A percentile compares a stretch with the other conserved stretches of the same genome.
Evolutionary conservation across 192 early-diverging fungal species (phyloP).

Genomic region (Umbelopsis isabellina): DNA sequence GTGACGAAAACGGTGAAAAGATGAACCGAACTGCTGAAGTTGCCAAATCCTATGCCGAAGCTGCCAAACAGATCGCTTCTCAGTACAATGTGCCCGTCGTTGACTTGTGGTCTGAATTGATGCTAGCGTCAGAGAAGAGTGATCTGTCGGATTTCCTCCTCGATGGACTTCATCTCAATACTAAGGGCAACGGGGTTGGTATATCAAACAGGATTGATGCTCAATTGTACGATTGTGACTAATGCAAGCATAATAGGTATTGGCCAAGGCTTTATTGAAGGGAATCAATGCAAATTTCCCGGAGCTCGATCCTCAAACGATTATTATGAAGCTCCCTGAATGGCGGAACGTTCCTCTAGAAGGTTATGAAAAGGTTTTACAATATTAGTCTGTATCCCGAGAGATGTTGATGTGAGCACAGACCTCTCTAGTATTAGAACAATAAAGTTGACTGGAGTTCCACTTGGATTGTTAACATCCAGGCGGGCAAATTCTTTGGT

Average conservation of each 20-base stretch:
- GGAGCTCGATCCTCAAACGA: not conserved
- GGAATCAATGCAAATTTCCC: not conserved
- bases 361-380: not conserved
- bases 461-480: too few relatives aligned
- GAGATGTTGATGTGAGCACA: too few relatives aligned
- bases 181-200: conserved; percentile 55
- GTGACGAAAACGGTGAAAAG: conserved; percentile 29
- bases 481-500: too few relatives aligned
- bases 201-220: not conserved
- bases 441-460: too few relatives aligned
- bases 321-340: not conserved
- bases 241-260: not conserved
- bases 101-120: conserved; percentile 47
- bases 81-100: conserved; percentile 32
- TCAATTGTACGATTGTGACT: not conserved
- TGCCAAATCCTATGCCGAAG: conserved; percentile 56
- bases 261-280: not conserved
- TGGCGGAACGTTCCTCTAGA: conserved; percentile 1
- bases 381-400: not conserved
- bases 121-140: conserved; percentile 13
- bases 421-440: too few relatives aligned
- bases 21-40: conserved; percentile 45
- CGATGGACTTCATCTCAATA: conserved; percentile 64
- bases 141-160: conserved; percentile 41
- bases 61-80: conserved; percentile 45